A percentile compares a stretch with the other conserved stretches of the same genome.
Conservation (phyloP, 306 rosid genomes). For the Pyrus bretschneideri region DNA sequence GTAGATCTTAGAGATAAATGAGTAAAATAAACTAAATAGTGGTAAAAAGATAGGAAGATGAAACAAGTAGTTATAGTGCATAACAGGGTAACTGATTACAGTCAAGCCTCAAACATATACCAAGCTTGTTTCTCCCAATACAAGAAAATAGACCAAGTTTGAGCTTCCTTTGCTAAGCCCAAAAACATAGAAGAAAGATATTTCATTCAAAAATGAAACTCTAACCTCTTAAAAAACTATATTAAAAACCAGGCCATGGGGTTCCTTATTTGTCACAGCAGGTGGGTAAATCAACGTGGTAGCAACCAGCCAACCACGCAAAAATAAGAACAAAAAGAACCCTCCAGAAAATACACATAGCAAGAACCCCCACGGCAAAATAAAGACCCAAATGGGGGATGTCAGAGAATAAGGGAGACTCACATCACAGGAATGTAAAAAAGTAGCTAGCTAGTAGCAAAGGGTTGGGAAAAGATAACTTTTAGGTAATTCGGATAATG, state of each 20-base stretch:
- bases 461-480: neutral
- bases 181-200: neutral
- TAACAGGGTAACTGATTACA: too few species aligned
- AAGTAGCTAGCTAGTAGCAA: neutral
- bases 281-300: slow-evolving; percentile 17
- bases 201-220: neutral
- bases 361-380: neutral
- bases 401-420: slow-evolving; percentile 1
- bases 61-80: too few species aligned
- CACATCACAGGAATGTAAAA: neutral
- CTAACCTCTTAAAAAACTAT: neutral
- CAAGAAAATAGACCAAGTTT: neutral
- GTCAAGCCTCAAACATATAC: too few species aligned
- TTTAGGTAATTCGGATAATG: neutral
- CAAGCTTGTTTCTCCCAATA: neutral
- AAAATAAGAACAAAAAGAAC: slow-evolving; percentile 15
- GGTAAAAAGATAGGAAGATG: too few species aligned
- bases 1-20: too few species aligned
- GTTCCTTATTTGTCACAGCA: neutral
- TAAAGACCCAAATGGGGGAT: neutral
- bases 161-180: neutral
- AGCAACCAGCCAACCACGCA: slow-evolving; percentile 16
- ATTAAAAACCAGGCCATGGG: neutral
- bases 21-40: too few species aligned
- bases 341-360: neutral